These are phyloP conservation scores for Dictyostelium capitatum DNA, from an alignment of 78 protist species.

Conservation along the genomic window DNA sequence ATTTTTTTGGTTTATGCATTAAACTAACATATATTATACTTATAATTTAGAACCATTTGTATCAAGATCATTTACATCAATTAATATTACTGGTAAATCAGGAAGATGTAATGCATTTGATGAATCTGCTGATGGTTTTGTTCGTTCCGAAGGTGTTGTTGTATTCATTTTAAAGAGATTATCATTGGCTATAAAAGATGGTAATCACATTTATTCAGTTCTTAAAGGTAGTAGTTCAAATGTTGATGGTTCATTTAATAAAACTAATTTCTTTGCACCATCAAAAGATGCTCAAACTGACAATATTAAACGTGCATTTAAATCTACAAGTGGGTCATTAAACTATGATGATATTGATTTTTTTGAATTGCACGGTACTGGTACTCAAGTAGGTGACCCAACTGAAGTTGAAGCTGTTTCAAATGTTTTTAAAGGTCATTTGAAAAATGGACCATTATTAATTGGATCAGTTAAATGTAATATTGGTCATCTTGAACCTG, in stretches of 20 bases:
- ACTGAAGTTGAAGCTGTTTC: conserved; percentile 21
- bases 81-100: conserved; percentile 44
- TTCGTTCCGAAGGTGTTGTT: conserved; percentile 88
- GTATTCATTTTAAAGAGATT: conserved; percentile 58
- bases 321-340: neutral
- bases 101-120: conserved; percentile 88
- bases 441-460: conserved; percentile 20
- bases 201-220: conserved; percentile 60
- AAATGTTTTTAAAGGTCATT: neutral
- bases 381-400: conserved; percentile 89
- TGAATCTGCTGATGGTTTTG: conserved; percentile 91
- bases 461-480: conserved; percentile 86
- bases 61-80: neutral
- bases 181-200: conserved; percentile 10
- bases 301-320: conserved; percentile 60
- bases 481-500: conserved; percentile 86
- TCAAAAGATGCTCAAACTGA: neutral
- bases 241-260: conserved; percentile 87
- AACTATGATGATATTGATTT: conserved; percentile 20
- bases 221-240: conserved; percentile 65
- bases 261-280: neutral
- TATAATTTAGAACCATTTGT: too few relatives aligned
- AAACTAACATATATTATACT: neutral
- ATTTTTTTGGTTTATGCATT: conserved; percentile 44
- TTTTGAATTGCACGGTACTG: conserved; percentile 93